A percentile compares a stretch with the other conserved stretches of the same genome.
phyloP scores from a whole-genome alignment of 2,329 filamentous ascomycete genomes.

The Fusarium scirpi region DNA sequence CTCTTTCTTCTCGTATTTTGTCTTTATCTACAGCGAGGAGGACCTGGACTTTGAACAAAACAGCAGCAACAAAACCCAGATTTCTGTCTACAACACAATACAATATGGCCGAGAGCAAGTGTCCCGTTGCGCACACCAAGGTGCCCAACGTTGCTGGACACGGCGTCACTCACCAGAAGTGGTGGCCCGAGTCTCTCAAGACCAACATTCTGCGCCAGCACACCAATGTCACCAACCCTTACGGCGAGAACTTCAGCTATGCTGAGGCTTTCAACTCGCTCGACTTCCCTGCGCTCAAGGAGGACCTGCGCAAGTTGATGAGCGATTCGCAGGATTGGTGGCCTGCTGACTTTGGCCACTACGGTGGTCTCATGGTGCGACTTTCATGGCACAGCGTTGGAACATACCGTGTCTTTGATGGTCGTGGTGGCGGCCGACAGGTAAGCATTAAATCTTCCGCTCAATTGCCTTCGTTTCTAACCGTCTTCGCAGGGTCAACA shows the following conservation, averaged over 20 bases:
- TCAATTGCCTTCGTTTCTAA: background rate
- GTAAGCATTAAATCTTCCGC: conserved; percentile 31
- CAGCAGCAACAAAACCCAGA: background rate
- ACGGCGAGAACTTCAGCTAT: conserved; percentile 33
- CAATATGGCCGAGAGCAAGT: conserved; percentile 36
- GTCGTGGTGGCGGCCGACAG: conserved; percentile 78
- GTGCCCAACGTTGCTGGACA: conserved; percentile 34
- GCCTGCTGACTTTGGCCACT: conserved; percentile 86
- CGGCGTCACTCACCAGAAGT: conserved; percentile 29
- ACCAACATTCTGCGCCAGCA: conserved; percentile 38
- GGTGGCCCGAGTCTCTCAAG: conserved; percentile 39
- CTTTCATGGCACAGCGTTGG: conserved; percentile 86
- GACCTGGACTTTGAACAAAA: conserved; percentile 13
- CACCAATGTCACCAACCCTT: conserved; percentile 28
- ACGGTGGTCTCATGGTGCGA: conserved; percentile 82
- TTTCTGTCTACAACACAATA: conserved; percentile 8
- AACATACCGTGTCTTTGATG: conserved; percentile 81
- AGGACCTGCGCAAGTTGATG: conserved; percentile 77
- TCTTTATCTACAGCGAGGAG: conserved; percentile 26
- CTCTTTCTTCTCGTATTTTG: conserved; percentile 17
- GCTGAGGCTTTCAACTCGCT: conserved; percentile 33
- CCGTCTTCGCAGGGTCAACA: conserved; percentile 69
- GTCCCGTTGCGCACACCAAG: conserved; percentile 28
- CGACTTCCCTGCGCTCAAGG: conserved; percentile 70
- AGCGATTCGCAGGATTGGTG: conserved; percentile 85